Evolutionary conservation across 2,329 filamentous ascomycete species (phyloP).

Genomic region (Verticillium dahliae): DNA sequence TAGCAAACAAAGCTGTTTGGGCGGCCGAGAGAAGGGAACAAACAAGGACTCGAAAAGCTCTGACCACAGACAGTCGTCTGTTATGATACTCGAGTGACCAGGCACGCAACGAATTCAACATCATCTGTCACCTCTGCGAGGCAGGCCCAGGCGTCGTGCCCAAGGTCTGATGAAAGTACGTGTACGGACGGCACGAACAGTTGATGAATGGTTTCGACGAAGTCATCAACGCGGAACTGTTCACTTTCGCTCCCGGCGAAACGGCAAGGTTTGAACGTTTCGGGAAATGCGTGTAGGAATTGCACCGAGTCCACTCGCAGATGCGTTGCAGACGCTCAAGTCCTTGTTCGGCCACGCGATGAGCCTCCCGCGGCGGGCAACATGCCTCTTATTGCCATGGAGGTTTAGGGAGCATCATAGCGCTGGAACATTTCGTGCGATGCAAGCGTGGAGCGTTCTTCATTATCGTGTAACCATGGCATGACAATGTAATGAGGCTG

Average conservation of each 20-base stretch:
- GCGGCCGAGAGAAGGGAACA: not conserved
- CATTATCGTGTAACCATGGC: too few relatives aligned
- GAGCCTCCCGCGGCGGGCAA: not conserved
- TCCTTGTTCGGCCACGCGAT: not conserved
- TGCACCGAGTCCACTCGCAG: not conserved
- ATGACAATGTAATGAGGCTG: too few relatives aligned
- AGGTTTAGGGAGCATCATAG: not conserved
- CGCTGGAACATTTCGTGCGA: not conserved
- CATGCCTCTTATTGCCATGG: not conserved
- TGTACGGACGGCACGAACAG: not conserved
- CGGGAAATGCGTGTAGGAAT: too few relatives aligned
- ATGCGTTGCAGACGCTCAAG: not conserved
- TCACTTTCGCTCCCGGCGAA: not conserved
- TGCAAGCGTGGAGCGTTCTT: too few relatives aligned
- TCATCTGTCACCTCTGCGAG: not conserved
- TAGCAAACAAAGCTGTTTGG: not conserved
- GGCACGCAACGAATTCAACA: not conserved
- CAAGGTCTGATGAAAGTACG: not conserved
- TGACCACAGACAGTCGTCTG: not conserved
- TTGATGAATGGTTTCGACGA: not conserved
- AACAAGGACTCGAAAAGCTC: not conserved
- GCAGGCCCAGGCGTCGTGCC: not conserved
- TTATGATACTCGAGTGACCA: not conserved
- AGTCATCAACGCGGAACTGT: not conserved
- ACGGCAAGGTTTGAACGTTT: too few relatives aligned